Percentiles rank a stretch among this genome's conserved stretches.
Evolutionary conservation across 2,329 filamentous ascomycete genomes (phyloP).

Genomic region (Aureobasidium leucospermi): DNA sequence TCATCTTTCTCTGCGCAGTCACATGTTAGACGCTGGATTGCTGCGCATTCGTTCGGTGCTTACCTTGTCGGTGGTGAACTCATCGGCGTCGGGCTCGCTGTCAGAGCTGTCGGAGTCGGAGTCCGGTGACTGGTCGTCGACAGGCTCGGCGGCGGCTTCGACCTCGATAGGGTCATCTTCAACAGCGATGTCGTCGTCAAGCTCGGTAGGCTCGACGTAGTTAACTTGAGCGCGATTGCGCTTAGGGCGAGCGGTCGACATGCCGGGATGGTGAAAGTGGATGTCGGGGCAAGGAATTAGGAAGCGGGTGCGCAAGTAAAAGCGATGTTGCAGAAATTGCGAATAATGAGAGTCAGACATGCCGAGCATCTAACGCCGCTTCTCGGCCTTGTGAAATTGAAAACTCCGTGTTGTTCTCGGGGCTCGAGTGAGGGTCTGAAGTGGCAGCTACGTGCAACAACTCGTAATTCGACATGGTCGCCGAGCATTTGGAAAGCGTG

Average conservation of each 20-base stretch:
- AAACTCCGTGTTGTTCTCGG: background rate
- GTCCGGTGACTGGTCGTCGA: background rate
- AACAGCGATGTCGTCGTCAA: background rate
- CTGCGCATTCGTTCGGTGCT: background rate
- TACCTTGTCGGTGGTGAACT: slow-evolving; percentile 7
- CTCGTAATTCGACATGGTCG: too few species aligned
- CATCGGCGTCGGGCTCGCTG: background rate
- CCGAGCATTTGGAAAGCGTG: too few species aligned
- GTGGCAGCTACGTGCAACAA: background rate
- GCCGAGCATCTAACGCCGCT: background rate
- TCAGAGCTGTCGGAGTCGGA: background rate
- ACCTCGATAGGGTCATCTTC: background rate
- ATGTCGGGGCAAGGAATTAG: background rate
- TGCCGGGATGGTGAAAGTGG: background rate
- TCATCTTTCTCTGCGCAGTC: background rate
- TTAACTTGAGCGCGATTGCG: background rate
- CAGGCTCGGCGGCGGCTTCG: background rate
- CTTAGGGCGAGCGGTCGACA: background rate
- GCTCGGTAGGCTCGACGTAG: background rate
- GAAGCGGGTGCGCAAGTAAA: background rate
- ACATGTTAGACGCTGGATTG: background rate
- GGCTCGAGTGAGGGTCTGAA: background rate
- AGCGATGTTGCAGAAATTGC: background rate
- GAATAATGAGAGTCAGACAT: background rate
- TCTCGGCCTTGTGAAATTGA: background rate